Base-by-base conservation (phyloP, 2,329 filamentous ascomycete species). In the Knoxdaviesia proteae region DNA sequence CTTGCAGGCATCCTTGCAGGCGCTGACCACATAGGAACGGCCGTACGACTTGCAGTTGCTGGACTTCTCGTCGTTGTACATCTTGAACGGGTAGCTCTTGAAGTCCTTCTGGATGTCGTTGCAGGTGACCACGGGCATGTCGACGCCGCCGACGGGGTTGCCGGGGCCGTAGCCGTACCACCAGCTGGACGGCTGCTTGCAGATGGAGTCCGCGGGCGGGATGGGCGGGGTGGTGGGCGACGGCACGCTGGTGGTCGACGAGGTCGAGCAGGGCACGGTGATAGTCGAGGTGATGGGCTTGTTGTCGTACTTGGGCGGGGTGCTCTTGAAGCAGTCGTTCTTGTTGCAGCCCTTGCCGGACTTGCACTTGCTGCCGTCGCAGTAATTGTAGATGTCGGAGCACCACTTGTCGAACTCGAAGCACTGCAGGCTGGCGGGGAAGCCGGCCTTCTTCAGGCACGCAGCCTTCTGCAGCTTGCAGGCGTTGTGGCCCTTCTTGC, bases 141-240 rank as follows among this genome's bases (percentile, higher is more conserved):
- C 55, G 42, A 74, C 70, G 46, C 58, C 62, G 40, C 67, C 69
- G 10, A 71, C 65, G 3, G 66, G 62, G 41, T 61, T 75, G 34
- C 77, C 71, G 2, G 78, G 75, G 1, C 71, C 74, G 52, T 86
- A 88, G 42, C 74, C 75, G 49, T 68, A 71, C 53, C 68, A 67
- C 49, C 71, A 68, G 57, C 59, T 67, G 42, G 58, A 55, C n/a
- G 69, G 64, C 55, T 72, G 67, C 34, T 53, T 57, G 62, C 69
- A 73, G 50, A 73, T 62, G 49, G 65, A 64, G 44, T 65, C 68
- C 1, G 66, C 62, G 34, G 62, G 54, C 2, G 68, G 64, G 42
- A 63, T 57, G 42, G 63, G 60, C 37, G 57, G 55, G 42, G 55
- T 54, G 2, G 52, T 49, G 6, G 55, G 49, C 3, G 52, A 54